Percentiles rank a stretch among this genome's conserved stretches.
phyloP scores from a whole-genome alignment of 768 basidiomycete species.

The Galerina sulciceps region DNA sequence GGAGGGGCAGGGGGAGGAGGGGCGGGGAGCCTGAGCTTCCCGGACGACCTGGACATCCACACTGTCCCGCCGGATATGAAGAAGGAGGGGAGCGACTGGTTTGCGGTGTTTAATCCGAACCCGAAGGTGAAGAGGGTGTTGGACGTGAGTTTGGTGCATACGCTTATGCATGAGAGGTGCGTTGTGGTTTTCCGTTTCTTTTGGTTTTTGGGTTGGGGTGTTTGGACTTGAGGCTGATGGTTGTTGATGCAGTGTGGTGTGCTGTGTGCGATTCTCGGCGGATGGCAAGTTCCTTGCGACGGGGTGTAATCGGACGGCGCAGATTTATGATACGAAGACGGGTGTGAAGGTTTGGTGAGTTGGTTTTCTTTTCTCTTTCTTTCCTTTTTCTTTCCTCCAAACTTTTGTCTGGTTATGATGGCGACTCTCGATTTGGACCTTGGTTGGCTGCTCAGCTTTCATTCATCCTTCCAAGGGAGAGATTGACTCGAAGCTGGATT shows the following conservation, averaged over 20 bases:
- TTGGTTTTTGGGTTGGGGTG: constrained; percentile 15
- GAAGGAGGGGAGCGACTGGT: constrained; percentile 87
- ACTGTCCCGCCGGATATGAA: constrained; percentile 56
- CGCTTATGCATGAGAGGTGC: constrained; percentile 89
- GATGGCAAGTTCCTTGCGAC: constrained; percentile 94
- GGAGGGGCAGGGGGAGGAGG: not conserved
- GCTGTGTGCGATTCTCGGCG: constrained; percentile 92
- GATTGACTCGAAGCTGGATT: too few species aligned
- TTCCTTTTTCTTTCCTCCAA: not conserved
- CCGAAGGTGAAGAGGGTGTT: constrained; percentile 77
- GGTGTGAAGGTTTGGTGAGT: constrained; percentile 81
- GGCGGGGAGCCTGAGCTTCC: constrained; percentile 33
- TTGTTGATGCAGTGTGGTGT: constrained; percentile 49
- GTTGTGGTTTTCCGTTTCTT: constrained; percentile 17
- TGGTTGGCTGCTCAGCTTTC: too few species aligned
- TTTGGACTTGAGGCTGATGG: not conserved
- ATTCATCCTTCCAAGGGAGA: too few species aligned
- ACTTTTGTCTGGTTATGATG: too few species aligned
- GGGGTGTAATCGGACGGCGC: constrained; percentile 94
- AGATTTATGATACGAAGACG: constrained; percentile 92
- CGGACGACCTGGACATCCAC: constrained; percentile 47
- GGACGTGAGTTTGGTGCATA: constrained; percentile 83
- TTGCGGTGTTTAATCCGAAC: constrained; percentile 86
- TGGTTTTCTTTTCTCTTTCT: constrained; percentile 22
- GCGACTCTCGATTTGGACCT: too few species aligned